Base-by-base conservation (phyloP, 768 basidiomycete genomes). In the Kondoa subrosea region DNA sequence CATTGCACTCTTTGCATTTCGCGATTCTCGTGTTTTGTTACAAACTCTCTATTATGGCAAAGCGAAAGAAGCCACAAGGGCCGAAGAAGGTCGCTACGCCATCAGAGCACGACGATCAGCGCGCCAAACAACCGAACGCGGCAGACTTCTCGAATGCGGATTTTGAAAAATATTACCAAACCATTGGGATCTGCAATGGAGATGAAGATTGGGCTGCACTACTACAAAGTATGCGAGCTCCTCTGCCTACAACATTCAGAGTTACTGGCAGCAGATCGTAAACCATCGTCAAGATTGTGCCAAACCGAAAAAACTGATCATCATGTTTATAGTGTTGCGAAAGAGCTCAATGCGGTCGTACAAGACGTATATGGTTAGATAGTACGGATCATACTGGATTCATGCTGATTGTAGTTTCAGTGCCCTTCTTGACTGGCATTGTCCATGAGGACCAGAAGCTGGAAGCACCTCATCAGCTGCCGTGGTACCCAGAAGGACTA, bases 401-500 rank as follows among this genome's bases (percentile, higher is more conserved):
- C 75, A 87, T 86, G 89, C 97, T 73, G 83, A n/a, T 85, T 73
- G 80, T 85, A 61, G 82, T 81, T 0, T 87, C 93, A 76, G 85
- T 92, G 0, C 90, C 93, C 0, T 78, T 81, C 57, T 80, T 96
- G 66, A 84, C 81, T 65, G 80, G 85, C 67, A 83, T 88, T 34
- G 80, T 81, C 2, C 88, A 91, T 69, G 90, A 95, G 72, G 89
- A 82, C 21, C 83, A 86, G 73, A 74, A 78, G 14, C 81, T 92
- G 34, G 83, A 85, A 0, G 87, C 91, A 29, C 95, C 93, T 0
- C 81, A 83, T 26, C 87, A 87, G 71, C 82, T 99, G 34, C 82
- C 86, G 12, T 99, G 95, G 95, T 96, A 95, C 78, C 91, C 93
- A 14, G 87, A 87, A 14, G 86, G 86, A n/a, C 82, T 95, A 15